These are phyloP conservation scores for Paramecium bursaria DNA, from an alignment of 73 alveolate genomes.

Conservation along the genomic window DNA sequence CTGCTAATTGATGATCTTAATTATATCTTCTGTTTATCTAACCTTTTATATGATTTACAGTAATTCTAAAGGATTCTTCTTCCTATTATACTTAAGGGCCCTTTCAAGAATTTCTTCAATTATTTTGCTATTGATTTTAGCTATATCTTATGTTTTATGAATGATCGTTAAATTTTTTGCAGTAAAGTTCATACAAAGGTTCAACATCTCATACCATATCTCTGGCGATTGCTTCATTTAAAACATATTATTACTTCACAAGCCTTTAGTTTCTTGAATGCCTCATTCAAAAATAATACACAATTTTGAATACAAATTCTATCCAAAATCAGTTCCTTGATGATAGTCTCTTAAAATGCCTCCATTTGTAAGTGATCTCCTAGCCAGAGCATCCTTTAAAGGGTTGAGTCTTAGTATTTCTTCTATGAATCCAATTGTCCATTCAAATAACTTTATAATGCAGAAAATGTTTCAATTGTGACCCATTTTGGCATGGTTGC, in stretches of 20 bases:
- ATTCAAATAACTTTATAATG: slow-evolving; percentile 39
- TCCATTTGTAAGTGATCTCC: slow-evolving; percentile 69
- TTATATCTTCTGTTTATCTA: background rate
- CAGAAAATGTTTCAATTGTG: slow-evolving; percentile 58
- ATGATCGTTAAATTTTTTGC: slow-evolving; percentile 65
- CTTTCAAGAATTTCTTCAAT: slow-evolving; percentile 69
- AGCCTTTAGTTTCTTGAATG: slow-evolving; percentile 69
- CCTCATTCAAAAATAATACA: slow-evolving; percentile 65
- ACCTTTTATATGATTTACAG: slow-evolving; percentile 20
- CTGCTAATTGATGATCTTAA: slow-evolving; percentile 5
- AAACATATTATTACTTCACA: slow-evolving; percentile 36
- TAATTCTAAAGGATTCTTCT: slow-evolving; percentile 52
- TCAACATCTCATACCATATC: slow-evolving; percentile 66
- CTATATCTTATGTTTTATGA: slow-evolving; percentile 30
- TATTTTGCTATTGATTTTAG: slow-evolving; percentile 51
- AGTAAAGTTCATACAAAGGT: slow-evolving; percentile 66
- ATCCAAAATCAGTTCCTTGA: slow-evolving; percentile 57
- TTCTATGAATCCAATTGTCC: slow-evolving; percentile 18
- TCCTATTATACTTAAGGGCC: slow-evolving; percentile 59
- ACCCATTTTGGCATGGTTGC: slow-evolving; percentile 69
- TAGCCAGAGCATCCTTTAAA: slow-evolving; percentile 62
- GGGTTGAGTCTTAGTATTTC: slow-evolving; percentile 59
- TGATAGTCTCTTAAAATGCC: slow-evolving; percentile 56
- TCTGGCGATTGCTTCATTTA: slow-evolving; percentile 55
- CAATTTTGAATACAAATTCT: slow-evolving; percentile 60